Base-by-base conservation (phyloP, 1,284 basidiomycete species). In the Thelephora terrestris region DNA sequence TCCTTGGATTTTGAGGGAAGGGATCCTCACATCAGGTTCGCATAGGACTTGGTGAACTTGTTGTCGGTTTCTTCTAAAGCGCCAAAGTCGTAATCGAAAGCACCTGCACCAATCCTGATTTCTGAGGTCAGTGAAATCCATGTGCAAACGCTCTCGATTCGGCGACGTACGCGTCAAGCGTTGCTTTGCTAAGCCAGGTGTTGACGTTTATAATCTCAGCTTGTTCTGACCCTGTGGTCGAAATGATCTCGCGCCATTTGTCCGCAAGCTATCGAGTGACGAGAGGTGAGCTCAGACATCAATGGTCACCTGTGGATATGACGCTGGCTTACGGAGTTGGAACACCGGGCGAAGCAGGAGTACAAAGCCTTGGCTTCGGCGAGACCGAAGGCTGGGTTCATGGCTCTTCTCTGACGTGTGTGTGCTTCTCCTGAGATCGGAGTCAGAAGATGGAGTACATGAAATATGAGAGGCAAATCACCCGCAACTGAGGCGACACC, bases 311-410 rank as follows among this genome's bases (percentile, higher is more conserved):
- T 48, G 54, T 47, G 17, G 20, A 25, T 36, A 24, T 27, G 29
- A 46, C 16, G 53, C 60, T 47, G 57, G 72, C 76, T 61, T 72
- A 64, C 43, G 69, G 62, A 9, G 68, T 71, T 47, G 69, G 64
- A 50, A 69, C 66, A 38, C 64, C 25, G 25, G 4, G 9, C 65
- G 59, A 78, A 77, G 21, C 74, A 68, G 12, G 75, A 9, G 70
- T 1, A 76, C 62, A 43, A 75, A 71, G 2, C 70, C 66, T 69
- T 74, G 4, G 70, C 66, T 52, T 76, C 75, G 0, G 70, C 68
- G 5, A 60, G 50, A 1, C 70, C 66, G 46, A 75, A 75, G 5
- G 66, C 73, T 1, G 70, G 70, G 21, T 66, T 59, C 59, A 75
- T 64, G 7, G 70, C 61, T 50, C 64, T 74, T 45, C 69, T 54